phyloP scores from a whole-genome alignment of 129 eudicot species.

The Arctium lappa region DNA sequence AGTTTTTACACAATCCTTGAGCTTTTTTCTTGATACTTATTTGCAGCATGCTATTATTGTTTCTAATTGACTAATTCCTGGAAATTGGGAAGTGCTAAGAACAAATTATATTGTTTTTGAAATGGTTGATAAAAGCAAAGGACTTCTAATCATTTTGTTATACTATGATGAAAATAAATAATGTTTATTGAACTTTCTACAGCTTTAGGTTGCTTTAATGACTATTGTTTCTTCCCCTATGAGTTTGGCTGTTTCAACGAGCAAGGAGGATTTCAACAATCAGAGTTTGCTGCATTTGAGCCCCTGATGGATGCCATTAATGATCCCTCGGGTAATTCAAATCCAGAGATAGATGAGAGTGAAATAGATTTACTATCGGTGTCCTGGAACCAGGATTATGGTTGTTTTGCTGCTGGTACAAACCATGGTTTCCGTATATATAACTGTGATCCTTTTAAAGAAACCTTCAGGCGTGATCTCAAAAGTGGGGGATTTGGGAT shows the following conservation, averaged over 20 bases:
- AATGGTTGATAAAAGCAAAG: background rate
- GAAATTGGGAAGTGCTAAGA: background rate
- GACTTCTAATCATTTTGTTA: background rate
- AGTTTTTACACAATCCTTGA: background rate
- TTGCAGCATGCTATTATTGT: conserved; percentile 10
- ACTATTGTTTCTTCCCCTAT: conserved; percentile 34
- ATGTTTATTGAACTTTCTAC: conserved; percentile 6
- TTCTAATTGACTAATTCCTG: conserved; percentile 9
- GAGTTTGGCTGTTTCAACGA: conserved; percentile 58
- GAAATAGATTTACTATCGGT: conserved; percentile 65
- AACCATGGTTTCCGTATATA: conserved; percentile 79
- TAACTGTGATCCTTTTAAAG: conserved; percentile 77
- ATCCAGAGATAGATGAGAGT: conserved; percentile 43
- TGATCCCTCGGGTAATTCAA: conserved; percentile 37
- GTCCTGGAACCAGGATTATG: conserved; percentile 94
- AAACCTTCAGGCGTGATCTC: conserved; percentile 84
- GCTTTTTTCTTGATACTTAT: background rate
- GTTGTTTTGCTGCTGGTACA: conserved; percentile 94
- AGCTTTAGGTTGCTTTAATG: conserved; percentile 32
- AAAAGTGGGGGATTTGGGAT: conserved; percentile 84
- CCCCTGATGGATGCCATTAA: conserved; percentile 41
- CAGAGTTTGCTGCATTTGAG: conserved; percentile 39
- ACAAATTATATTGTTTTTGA: background rate
- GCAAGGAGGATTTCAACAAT: conserved; percentile 34
- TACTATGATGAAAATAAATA: background rate